Evolutionary conservation across 1,284 basidiomycete species (phyloP).

Genomic region (Exobasidium cylindrosporum): DNA sequence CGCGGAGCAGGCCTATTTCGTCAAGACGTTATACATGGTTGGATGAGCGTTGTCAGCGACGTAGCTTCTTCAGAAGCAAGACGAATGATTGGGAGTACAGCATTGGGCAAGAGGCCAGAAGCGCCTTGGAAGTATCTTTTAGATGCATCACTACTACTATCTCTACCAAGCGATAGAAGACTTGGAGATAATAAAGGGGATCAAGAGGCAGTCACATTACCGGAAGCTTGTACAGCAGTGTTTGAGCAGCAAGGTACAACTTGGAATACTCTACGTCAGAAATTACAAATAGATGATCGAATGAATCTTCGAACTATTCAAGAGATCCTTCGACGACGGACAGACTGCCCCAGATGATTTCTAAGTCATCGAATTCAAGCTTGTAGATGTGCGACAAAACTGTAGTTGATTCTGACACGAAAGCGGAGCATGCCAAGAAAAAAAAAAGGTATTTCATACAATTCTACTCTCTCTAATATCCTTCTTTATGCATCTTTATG

Average conservation of each 20-base stretch:
- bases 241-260: constrained; percentile 2
- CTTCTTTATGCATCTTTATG: constrained; percentile 1
- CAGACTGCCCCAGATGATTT: not conserved
- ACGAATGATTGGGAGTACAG: constrained; percentile 9
- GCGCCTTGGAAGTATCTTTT: constrained; percentile 26
- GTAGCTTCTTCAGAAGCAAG: constrained; percentile 10
- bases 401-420: no score
- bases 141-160: constrained; percentile 17
- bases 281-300: constrained; percentile 5
- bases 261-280: not conserved
- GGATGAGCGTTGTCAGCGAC: constrained; percentile 38
- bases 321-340: constrained; percentile 8
- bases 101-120: constrained; percentile 29
- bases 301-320: not conserved
- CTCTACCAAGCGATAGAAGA: not conserved
- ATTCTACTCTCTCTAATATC: no score
- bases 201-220: constrained; percentile 1
- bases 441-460: no score
- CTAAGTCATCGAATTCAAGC: no score
- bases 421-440: no score
- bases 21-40: constrained; percentile 34
- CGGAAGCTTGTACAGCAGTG: constrained; percentile 1
- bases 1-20: constrained; percentile 24
- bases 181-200: not conserved
- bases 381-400: no score